Evolutionary conservation across 306 rosid genomes (phyloP), one percentile per base, ranked within the genome.

Genomic region (Pueraria montana): DNA sequence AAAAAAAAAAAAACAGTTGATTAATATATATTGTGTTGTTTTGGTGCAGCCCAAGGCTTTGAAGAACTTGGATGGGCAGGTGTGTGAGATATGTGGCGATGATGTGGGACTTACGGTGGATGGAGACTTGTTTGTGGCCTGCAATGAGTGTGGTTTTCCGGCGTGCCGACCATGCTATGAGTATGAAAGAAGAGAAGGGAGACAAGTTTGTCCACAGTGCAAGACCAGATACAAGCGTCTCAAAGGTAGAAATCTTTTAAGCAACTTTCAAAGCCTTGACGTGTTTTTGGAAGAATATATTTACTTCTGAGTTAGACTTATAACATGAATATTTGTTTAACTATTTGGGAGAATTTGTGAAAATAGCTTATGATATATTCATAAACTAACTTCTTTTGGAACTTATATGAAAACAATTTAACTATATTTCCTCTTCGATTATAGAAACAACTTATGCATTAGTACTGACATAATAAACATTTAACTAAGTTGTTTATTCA

Each of bases 141-240:
- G 98, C 81, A 93, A 95, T 74, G 98, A 95, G 88, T 95, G 98
- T 71, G 98, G 98, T 32, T 95, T 95, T 85, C 98, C 98, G 1
- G 94, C 84, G 3, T 95, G 98, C 81, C 88, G 98, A 48, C 98
- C 98, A 5, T 95, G 98, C 81, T 95, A 95, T 86, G 98, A 95
- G 85, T 95, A 95, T 50, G 98, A 95, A 87, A 82, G 98, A 20
- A 81, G 97, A 79, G 98, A 95, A 87, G 98, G 98, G 38, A 85
- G 90, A 87, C 98, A 95, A 40, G 87, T 87, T 43, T 95, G 98
- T 77, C 98, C 98, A 46, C 98, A 95, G 81, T 95, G 98, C 89
- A 95, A 89, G 56, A 95, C 98, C 74, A 82, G 96, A 87, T 95
- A 85, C 89, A 95, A 92, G 87, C 95, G 98, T 81, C 97, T 95